A percentile compares a stretch with the other conserved stretches of the same genome.
Evolutionary conservation across 305 asterid species (phyloP).

Genomic region (Fraxinus velutina): DNA sequence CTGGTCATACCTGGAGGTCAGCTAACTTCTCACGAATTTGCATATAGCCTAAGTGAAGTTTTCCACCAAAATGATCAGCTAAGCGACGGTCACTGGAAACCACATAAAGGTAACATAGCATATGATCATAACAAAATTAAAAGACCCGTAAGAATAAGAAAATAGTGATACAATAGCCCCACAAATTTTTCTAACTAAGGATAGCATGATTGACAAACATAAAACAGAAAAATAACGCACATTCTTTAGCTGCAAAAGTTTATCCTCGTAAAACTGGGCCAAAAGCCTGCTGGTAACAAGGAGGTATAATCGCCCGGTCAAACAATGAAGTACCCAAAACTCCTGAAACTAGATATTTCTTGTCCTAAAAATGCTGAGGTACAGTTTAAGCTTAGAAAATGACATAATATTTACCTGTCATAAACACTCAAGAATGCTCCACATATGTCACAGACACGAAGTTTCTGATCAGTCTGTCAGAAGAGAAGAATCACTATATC

Average conservation of each 20-base stretch:
- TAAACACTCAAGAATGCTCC: slow-evolving; percentile 91
- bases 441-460: slow-evolving; percentile 87
- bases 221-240: slow-evolving; percentile 85
- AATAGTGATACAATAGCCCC: slow-evolving; percentile 25
- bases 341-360: slow-evolving; percentile 44
- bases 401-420: slow-evolving; percentile 63
- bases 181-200: slow-evolving; percentile 38
- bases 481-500: slow-evolving; percentile 10
- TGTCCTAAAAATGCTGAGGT: slow-evolving; percentile 35
- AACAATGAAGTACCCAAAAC: slow-evolving; percentile 48
- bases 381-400: slow-evolving; percentile 3
- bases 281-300: slow-evolving; percentile 95
- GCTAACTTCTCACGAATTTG: slow-evolving; percentile 85
- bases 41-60: slow-evolving; percentile 85
- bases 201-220: slow-evolving; percentile 61
- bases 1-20: slow-evolving; percentile 66
- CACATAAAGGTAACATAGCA: slow-evolving; percentile 18
- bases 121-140: slow-evolving; percentile 24
- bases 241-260: slow-evolving; percentile 91
- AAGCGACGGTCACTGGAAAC: slow-evolving; percentile 85
- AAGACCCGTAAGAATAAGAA: slow-evolving; percentile 1
- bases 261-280: slow-evolving; percentile 97
- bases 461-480: slow-evolving; percentile 85
- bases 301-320: slow-evolving; percentile 86
- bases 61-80: slow-evolving; percentile 93